These are phyloP conservation scores for Aspergillus eucalypticola DNA, from an alignment of 2,329 filamentous ascomycete genomes.

Conservation along the genomic window DNA sequence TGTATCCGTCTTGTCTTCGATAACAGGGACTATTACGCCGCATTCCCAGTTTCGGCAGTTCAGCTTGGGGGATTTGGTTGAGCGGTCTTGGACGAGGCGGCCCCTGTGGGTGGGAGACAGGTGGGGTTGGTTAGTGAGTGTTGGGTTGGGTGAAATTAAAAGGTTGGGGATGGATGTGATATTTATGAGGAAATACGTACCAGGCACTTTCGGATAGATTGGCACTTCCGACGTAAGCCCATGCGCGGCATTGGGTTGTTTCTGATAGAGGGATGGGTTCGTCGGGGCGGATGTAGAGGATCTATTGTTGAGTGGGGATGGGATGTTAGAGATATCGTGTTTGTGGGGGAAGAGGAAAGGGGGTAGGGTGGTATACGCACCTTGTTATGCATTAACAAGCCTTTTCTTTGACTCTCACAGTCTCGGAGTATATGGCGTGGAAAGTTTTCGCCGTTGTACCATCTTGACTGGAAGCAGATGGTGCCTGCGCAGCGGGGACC, in stretches of 20 bases:
- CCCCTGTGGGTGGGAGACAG: constrained; percentile 61
- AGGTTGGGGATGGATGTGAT: neutral
- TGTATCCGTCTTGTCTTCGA: constrained; percentile 8
- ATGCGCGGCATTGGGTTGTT: constrained; percentile 53
- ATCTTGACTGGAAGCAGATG: constrained; percentile 73
- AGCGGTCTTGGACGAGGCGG: constrained; percentile 68
- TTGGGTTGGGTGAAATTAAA: neutral
- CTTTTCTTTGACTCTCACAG: constrained; percentile 67
- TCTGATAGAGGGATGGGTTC: constrained; percentile 24
- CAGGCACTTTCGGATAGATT: constrained; percentile 94
- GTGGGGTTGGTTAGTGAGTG: too few species aligned
- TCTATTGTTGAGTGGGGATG: constrained; percentile 19
- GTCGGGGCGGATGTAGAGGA: constrained; percentile 36
- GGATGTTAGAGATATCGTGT: too few species aligned
- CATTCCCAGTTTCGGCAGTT: constrained; percentile 95
- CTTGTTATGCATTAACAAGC: constrained; percentile 88
- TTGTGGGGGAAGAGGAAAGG: too few species aligned
- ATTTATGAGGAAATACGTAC: constrained; percentile 52
- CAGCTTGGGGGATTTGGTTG: constrained; percentile 69
- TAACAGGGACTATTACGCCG: constrained; percentile 73
- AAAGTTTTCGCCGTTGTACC: constrained; percentile 70
- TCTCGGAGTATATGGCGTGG: constrained; percentile 72
- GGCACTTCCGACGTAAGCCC: constrained; percentile 85
- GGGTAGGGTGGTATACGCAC: constrained; percentile 39
- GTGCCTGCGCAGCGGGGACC: constrained; percentile 71